Conservation (phyloP, 768 basidiomycete species). For the Rhodotorula babjevae region DNA sequence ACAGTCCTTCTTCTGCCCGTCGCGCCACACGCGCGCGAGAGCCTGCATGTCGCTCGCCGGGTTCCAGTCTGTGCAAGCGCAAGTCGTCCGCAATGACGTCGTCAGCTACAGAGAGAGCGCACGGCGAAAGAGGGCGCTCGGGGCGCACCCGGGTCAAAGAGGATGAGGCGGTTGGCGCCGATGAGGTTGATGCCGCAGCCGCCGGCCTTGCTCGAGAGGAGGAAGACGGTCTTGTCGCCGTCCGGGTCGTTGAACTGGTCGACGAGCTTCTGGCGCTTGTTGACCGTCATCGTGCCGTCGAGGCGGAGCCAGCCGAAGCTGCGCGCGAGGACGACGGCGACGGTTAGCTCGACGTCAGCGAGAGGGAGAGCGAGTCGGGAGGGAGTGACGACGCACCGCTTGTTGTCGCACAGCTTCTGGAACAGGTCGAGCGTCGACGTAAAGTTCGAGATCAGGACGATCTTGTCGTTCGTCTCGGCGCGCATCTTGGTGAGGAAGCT, state of each 20-base stretch:
- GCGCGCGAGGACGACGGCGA: too few species aligned
- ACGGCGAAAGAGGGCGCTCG: too few species aligned
- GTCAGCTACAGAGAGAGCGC: too few species aligned
- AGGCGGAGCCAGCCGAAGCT: slow-evolving; percentile 39
- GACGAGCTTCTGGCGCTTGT: slow-evolving; percentile 81
- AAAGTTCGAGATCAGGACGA: slow-evolving; percentile 89
- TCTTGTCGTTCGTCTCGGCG: slow-evolving; percentile 84
- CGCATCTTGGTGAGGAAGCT: slow-evolving; percentile 56
- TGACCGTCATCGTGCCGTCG: slow-evolving; percentile 43
- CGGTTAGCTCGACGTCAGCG: too few species aligned
- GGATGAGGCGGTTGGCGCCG: slow-evolving; percentile 77
- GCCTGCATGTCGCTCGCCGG: slow-evolving; percentile 98
- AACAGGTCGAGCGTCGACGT: slow-evolving; percentile 90
- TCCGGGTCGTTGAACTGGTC: slow-evolving; percentile 73
- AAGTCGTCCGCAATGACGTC: too few species aligned
- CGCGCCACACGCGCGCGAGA: slow-evolving; percentile 96
- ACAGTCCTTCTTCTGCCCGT: slow-evolving; percentile 99
- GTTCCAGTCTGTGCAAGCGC: slow-evolving; percentile 73
- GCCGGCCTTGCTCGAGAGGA: slow-evolving; percentile 90
- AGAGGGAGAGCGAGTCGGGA: background rate
- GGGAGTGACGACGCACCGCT: slow-evolving; percentile 17
- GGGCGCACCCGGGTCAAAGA: slow-evolving; percentile 47
- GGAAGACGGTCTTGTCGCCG: slow-evolving; percentile 64
- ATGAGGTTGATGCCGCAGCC: slow-evolving; percentile 92
- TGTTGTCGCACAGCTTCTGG: slow-evolving; percentile 52